Conservation (phyloP, 1,139 yeast genomes). For the Geotrichum cucujoidarum region DNA sequence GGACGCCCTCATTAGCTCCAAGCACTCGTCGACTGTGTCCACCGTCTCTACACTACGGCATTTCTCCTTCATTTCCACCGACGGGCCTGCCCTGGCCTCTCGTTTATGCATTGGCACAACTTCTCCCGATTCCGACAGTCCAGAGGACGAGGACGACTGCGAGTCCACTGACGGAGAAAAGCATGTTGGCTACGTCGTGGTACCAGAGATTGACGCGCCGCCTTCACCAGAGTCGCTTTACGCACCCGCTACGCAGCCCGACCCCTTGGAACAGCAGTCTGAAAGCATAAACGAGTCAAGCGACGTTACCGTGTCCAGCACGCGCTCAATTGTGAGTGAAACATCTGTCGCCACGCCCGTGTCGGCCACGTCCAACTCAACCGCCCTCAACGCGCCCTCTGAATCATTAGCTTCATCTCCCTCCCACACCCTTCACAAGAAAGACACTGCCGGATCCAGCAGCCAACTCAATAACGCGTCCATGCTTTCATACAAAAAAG, state of each 20-base stretch:
- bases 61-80: conserved; percentile 23
- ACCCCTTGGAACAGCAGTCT: background rate
- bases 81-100: background rate
- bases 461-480: conserved; percentile 4
- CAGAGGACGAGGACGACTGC: background rate
- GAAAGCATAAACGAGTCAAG: background rate
- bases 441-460: conserved; percentile 12
- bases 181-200: no score
- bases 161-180: background rate
- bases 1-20: conserved; percentile 15
- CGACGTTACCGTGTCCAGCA: conserved; percentile 5
- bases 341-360: conserved; percentile 16
- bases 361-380: conserved; percentile 14
- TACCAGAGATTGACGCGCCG: no score
- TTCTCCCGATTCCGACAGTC: background rate
- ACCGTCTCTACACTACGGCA: conserved; percentile 28
- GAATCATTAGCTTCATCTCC: conserved; percentile 8
- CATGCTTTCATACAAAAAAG: conserved; percentile 28
- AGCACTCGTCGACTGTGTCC: conserved; percentile 27
- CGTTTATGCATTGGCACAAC: conserved; percentile 7
- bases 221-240: background rate
- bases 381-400: conserved; percentile 6
- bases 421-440: conserved; percentile 8
- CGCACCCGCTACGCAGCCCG: background rate
- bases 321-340: conserved; percentile 2